phyloP scores from a whole-genome alignment of 2,329 filamentous ascomycete genomes.

The Aspergillus sp. region DNA sequence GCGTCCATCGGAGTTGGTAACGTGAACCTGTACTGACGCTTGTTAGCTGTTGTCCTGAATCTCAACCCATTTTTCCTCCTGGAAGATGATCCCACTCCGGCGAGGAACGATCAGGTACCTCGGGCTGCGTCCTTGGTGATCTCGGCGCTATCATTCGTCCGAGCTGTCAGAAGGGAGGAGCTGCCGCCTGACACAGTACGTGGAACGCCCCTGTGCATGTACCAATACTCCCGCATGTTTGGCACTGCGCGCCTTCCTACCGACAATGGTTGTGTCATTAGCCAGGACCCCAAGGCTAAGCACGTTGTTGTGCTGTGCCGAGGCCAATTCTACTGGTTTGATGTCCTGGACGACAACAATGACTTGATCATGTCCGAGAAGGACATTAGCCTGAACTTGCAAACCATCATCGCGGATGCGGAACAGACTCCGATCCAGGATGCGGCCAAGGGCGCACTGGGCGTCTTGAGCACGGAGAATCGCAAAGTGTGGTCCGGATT shows the following conservation, averaged over 20 bases:
- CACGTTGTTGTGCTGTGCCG: conserved; percentile 89
- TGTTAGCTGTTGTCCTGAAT: conserved; percentile 73
- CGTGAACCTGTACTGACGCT: conserved; percentile 9
- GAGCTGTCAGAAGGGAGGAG: conserved; percentile 87
- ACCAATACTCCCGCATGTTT: conserved; percentile 91
- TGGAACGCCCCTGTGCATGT: conserved; percentile 88
- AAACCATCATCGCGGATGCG: conserved; percentile 86
- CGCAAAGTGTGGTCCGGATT: conserved; percentile 91
- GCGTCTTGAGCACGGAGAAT: conserved; percentile 92
- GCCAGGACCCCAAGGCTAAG: conserved; percentile 85
- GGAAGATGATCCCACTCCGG: conserved; percentile 93
- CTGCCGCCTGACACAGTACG: conserved; percentile 78
- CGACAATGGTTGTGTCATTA: conserved; percentile 89
- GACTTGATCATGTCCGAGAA: conserved; percentile 97
- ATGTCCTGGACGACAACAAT: conserved; percentile 86
- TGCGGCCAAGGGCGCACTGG: conserved; percentile 86
- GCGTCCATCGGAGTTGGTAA: conserved; percentile 1
- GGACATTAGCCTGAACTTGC: conserved; percentile 81
- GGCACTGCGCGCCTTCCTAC: conserved; percentile 91
- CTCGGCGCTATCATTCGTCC: conserved; percentile 82
- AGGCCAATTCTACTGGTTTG: conserved; percentile 98
- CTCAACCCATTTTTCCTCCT: conserved; percentile 96
- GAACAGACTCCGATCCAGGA: conserved; percentile 83
- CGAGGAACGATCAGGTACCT: conserved; percentile 92
- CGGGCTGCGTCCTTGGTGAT: conserved; percentile 84